Percentiles rank a stretch among this genome's conserved stretches.
Conservation (phyloP, 1,139 yeast species). For the Scheffersomyces illinoinensis region DNA sequence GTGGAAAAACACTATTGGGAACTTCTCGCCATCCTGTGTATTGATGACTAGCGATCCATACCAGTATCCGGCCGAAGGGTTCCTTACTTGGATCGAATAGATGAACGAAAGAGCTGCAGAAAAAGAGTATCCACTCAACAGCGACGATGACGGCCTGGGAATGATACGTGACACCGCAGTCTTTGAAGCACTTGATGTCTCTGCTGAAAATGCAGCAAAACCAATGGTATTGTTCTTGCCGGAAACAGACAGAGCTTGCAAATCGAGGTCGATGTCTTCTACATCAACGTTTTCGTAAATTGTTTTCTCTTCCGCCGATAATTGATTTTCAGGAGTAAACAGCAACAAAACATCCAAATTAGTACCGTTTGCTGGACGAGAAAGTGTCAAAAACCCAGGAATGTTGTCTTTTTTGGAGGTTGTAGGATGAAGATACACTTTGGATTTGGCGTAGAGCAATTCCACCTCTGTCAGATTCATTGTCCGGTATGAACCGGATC, state of each 20-base stretch:
- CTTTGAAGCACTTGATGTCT: slow-evolving; percentile 14
- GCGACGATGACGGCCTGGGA: slow-evolving; percentile 51
- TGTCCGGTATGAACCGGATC: background rate
- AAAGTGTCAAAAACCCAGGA: slow-evolving; percentile 70
- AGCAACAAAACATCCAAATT: slow-evolving; percentile 64
- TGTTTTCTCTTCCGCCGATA: slow-evolving; percentile 47
- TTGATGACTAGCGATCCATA: slow-evolving; percentile 81
- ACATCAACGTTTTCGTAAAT: slow-evolving; percentile 57
- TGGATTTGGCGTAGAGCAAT: slow-evolving; percentile 58
- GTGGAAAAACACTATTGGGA: slow-evolving; percentile 88
- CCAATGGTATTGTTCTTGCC: slow-evolving; percentile 9
- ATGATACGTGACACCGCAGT: slow-evolving; percentile 30
- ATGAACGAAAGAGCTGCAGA: slow-evolving; percentile 59
- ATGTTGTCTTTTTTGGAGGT: slow-evolving; percentile 72
- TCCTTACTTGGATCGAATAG: slow-evolving; percentile 79
- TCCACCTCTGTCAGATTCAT: slow-evolving; percentile 30
- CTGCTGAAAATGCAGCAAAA: background rate
- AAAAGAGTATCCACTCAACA: slow-evolving; percentile 65
- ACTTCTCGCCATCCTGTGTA: slow-evolving; percentile 64
- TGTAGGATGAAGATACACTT: slow-evolving; percentile 83
- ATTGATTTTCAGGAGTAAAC: slow-evolving; percentile 72
- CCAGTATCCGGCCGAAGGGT: slow-evolving; percentile 89
- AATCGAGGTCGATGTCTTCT: slow-evolving; percentile 25
- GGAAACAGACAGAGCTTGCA: slow-evolving; percentile 16
- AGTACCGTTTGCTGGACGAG: slow-evolving; percentile 53